Conservation (phyloP, 2,329 filamentous ascomycete species). For the Geosmithia flava region DNA sequence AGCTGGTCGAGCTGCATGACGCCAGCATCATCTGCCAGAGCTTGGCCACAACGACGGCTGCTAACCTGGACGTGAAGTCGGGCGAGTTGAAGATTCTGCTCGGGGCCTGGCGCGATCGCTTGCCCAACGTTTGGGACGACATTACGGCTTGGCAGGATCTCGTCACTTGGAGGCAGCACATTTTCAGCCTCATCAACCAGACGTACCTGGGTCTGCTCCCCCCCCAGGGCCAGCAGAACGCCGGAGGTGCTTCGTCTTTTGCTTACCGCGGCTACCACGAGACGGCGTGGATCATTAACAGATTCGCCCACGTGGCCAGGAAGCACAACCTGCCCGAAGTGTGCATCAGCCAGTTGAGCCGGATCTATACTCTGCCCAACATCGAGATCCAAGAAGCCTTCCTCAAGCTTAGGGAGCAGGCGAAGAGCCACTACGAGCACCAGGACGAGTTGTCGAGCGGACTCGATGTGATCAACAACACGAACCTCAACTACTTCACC, state of each 20-base stretch:
- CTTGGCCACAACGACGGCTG: conserved; percentile 68
- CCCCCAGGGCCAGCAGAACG: conserved; percentile 59
- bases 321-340: conserved; percentile 96
- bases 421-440: conserved; percentile 98
- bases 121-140: conserved; percentile 98
- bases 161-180: conserved; percentile 99
- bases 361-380: conserved; percentile 96
- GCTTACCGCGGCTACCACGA: conserved; percentile 97
- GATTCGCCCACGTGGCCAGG: conserved; percentile 92
- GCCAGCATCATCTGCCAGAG: conserved; percentile 94
- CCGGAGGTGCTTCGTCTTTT: conserved; percentile 74
- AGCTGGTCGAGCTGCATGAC: conserved; percentile 93
- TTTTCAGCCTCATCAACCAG: conserved; percentile 92
- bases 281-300: conserved; percentile 99
- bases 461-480: conserved; percentile 98
- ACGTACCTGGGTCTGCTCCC: conserved; percentile 83
- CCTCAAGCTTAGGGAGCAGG: conserved; percentile 94
- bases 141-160: conserved; percentile 99
- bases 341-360: conserved; percentile 91
- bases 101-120: conserved; percentile 85
- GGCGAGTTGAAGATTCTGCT: conserved; percentile 90
- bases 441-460: conserved; percentile 83
- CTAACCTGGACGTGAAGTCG: conserved; percentile 86
- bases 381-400: conserved; percentile 99
- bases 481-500: conserved; percentile 97